These are phyloP conservation scores for Phylloporus rhodoxanthus DNA, from an alignment of 768 basidiomycete species.

Conservation along the genomic window DNA sequence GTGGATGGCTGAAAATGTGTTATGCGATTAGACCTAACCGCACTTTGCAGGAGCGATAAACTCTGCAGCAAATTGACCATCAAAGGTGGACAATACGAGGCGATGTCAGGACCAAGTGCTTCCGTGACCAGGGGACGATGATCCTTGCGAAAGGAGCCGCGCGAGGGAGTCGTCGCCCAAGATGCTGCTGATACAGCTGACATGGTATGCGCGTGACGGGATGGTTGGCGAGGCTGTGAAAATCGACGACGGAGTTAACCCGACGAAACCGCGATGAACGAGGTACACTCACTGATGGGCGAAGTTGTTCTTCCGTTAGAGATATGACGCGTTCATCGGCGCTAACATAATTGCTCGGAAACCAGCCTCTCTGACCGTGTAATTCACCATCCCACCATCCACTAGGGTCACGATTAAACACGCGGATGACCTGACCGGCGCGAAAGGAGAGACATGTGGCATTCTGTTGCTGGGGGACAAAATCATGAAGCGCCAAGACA, in stretches of 20 bases:
- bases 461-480: slow-evolving; percentile 60
- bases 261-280: background rate
- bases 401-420: slow-evolving; percentile 78
- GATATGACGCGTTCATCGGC: slow-evolving; percentile 48
- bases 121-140: slow-evolving; percentile 44
- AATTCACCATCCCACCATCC: slow-evolving; percentile 99
- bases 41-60: slow-evolving; percentile 77
- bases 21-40: slow-evolving; percentile 69
- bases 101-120: slow-evolving; percentile 44
- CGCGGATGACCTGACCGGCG: slow-evolving; percentile 86
- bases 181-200: slow-evolving; percentile 51
- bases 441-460: slow-evolving; percentile 84
- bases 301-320: slow-evolving; percentile 53
- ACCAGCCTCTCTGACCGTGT: slow-evolving; percentile 89
- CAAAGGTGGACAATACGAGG: slow-evolving; percentile 67
- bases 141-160: slow-evolving; percentile 33
- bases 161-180: slow-evolving; percentile 45
- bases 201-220: slow-evolving; percentile 45
- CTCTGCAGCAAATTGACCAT: slow-evolving; percentile 84
- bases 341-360: slow-evolving; percentile 94
- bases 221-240: slow-evolving; percentile 29
- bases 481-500: slow-evolving; percentile 92
- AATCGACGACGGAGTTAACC: slow-evolving; percentile 3
- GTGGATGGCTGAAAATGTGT: slow-evolving; percentile 91
- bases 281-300: slow-evolving; percentile 35